These are phyloP conservation scores for Closterium sp. DNA, from an alignment of 139 green algal species.

Conservation along the genomic window DNA sequence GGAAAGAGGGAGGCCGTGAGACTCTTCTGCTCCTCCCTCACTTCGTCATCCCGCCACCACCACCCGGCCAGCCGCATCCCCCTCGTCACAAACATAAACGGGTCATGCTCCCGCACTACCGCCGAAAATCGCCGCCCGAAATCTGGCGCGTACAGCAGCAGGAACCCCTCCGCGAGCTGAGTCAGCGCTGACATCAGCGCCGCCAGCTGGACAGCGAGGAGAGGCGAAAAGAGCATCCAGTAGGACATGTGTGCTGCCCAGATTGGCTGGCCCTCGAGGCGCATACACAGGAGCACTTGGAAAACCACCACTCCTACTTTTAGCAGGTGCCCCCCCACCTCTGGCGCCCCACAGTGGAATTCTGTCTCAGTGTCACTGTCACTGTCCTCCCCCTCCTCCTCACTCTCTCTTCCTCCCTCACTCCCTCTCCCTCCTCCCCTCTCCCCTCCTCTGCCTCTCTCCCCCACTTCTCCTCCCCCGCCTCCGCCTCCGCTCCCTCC, in stretches of 20 bases:
- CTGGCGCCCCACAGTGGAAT: constrained; percentile 6
- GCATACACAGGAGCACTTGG: constrained; percentile 31
- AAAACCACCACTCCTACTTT: constrained; percentile 22
- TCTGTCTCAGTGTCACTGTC: neutral
- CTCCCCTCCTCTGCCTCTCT: neutral
- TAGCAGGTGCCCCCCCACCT: constrained; percentile 23
- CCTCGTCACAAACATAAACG: constrained; percentile 17
- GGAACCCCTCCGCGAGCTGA: constrained; percentile 2
- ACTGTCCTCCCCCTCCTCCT: constrained; percentile 1
- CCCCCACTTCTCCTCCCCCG: neutral
- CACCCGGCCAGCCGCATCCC: constrained; percentile 32
- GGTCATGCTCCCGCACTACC: constrained; percentile 7
- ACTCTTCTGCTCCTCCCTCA: neutral
- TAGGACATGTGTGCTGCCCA: constrained; percentile 12
- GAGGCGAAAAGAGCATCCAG: constrained; percentile 7
- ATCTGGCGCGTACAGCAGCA: neutral
- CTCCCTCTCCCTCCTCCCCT: neutral
- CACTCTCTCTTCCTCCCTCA: neutral
- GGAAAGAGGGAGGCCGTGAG: neutral
- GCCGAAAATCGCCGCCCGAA: neutral
- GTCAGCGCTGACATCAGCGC: constrained; percentile 16
- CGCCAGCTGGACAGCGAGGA: constrained; percentile 5
- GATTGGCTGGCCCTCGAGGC: constrained; percentile 7
- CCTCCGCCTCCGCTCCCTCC: neutral
- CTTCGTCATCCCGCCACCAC: constrained; percentile 18